phyloP scores from a whole-genome alignment of 495 filamentous ascomycete species.

The Penicillium macrosclerotiorum region DNA sequence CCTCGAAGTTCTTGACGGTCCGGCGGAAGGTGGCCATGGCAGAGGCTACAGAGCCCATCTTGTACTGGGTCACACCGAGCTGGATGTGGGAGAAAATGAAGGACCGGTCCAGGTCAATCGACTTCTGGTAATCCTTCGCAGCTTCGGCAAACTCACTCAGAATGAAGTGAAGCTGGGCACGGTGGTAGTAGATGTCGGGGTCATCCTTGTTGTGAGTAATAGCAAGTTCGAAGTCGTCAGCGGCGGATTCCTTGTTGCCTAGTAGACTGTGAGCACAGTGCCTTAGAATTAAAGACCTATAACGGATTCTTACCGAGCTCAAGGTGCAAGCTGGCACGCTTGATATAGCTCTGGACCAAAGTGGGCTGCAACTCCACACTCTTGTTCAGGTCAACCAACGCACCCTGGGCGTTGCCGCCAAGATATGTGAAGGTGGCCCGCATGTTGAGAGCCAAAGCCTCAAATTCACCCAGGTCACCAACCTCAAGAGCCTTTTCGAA shows the following conservation, averaged over 20 bases:
- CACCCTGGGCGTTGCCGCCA: conserved; percentile 78
- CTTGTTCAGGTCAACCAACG: conserved; percentile 80
- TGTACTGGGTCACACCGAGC: conserved; percentile 98
- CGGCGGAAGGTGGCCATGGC: conserved; percentile 98
- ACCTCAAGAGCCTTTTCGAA: conserved; percentile 87
- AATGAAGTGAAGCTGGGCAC: conserved; percentile 98
- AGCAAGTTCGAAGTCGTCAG: conserved; percentile 83
- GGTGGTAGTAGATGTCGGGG: conserved; percentile 99
- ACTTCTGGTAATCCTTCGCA: conserved; percentile 98
- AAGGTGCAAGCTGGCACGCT: conserved; percentile 95
- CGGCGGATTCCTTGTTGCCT: conserved; percentile 85
- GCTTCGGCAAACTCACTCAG: conserved; percentile 88
- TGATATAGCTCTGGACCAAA: conserved; percentile 96
- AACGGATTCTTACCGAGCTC: conserved; percentile 70
- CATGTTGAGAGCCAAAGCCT: conserved; percentile 92
- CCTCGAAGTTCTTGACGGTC: conserved; percentile 97
- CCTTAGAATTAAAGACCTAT: neutral
- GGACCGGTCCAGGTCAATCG: conserved; percentile 88
- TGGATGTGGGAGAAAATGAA: conserved; percentile 99
- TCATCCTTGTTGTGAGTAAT: conserved; percentile 83
- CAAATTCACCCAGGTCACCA: conserved; percentile 71
- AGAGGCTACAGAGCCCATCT: conserved; percentile 97
- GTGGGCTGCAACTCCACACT: conserved; percentile 85
- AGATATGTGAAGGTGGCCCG: conserved; percentile 94
- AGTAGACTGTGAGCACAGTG: conserved; percentile 12